A percentile compares a stretch with the other conserved stretches of the same genome.
Conservation (phyloP, 225 moss, liverwort and hornwort genomes). For the Bryoerythrophyllum caledonicum region DNA sequence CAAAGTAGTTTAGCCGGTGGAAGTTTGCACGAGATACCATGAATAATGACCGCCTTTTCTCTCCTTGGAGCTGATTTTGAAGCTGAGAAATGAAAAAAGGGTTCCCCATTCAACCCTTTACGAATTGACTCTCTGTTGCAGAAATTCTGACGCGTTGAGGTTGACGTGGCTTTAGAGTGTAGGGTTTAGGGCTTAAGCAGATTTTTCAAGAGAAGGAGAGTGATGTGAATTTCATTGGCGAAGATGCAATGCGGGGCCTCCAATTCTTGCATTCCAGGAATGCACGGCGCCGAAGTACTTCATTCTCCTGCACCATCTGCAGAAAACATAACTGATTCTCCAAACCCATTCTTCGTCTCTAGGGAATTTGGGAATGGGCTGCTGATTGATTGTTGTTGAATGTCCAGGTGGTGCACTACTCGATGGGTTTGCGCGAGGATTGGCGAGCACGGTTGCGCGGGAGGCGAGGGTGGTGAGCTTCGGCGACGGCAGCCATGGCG, state of each 20-base stretch:
- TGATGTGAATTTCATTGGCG: not conserved
- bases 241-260: constrained; percentile 19
- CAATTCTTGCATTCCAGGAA: not conserved
- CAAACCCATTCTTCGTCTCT: no score
- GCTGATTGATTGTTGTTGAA: not conserved
- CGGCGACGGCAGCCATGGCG: constrained; percentile 84
- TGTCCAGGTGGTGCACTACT: not conserved
- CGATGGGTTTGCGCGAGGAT: constrained; percentile 9
- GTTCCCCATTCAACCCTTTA: no score
- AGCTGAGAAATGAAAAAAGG: no score
- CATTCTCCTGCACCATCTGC: no score
- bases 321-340: no score
- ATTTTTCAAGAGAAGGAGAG: not conserved
- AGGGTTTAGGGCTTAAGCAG: not conserved
- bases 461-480: constrained; percentile 71
- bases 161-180: not conserved
- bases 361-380: no score
- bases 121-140: not conserved
- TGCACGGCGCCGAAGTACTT: constrained; percentile 1
- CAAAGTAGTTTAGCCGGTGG: no score
- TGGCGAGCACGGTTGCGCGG: constrained; percentile 21
- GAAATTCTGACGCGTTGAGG: not conserved
- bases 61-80: no score
- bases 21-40: no score
- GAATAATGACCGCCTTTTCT: no score